phyloP scores from a whole-genome alignment of 2,329 filamentous ascomycete genomes.

The Colletotrichum siamense region DNA sequence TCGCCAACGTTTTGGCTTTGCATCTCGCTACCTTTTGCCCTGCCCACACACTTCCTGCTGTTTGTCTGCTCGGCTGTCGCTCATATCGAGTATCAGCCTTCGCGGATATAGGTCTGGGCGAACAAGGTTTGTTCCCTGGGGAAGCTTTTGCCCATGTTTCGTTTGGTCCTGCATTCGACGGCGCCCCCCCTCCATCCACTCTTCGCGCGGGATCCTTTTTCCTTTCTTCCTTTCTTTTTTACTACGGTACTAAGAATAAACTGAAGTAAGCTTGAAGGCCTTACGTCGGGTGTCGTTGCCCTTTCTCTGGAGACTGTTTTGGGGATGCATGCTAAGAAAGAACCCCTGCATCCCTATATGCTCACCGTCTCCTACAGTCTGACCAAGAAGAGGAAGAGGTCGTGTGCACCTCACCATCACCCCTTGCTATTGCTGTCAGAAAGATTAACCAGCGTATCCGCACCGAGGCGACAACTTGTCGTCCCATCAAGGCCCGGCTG shows the following conservation, averaged over 20 bases:
- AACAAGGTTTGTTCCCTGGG: not conserved
- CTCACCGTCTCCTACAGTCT: not conserved
- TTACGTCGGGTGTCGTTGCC: not conserved
- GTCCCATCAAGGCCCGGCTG: not conserved
- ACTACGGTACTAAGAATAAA: not conserved
- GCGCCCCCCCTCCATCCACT: not conserved
- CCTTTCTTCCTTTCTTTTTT: not conserved
- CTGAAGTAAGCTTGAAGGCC: not conserved
- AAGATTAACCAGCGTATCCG: not conserved
- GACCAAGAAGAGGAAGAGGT: not conserved
- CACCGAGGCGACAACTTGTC: not conserved
- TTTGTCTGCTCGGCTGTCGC: not conserved
- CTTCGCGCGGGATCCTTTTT: not conserved
- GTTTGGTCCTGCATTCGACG: not conserved
- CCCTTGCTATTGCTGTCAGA: not conserved
- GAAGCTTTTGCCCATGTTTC: constrained; percentile 22
- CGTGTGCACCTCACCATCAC: not conserved
- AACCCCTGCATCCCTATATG: not conserved
- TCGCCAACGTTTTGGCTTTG: not conserved
- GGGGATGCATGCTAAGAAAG: not conserved
- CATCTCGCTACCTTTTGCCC: not conserved
- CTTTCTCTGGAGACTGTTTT: not conserved
- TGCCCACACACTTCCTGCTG: not conserved
- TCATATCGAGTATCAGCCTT: not conserved
- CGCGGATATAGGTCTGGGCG: not conserved